Conservation (phyloP, 1,284 basidiomycete species). For the Paramarasmius palmivorus region DNA sequence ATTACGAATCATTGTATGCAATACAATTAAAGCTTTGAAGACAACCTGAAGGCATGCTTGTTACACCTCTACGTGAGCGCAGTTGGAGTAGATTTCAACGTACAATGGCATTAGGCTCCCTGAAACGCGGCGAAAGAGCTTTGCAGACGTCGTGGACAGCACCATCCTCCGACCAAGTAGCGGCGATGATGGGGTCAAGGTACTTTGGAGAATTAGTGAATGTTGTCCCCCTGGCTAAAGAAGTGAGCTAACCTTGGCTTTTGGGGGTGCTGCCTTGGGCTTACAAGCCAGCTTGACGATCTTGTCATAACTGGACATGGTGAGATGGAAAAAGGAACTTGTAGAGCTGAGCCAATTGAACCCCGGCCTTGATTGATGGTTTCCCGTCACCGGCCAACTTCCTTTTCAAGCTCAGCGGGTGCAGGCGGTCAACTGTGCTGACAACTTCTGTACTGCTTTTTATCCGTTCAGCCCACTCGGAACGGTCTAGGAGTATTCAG, state of each 20-base stretch:
- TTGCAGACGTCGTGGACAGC: conserved; percentile 91
- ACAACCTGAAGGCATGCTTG: conserved; percentile 64
- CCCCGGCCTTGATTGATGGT: too few relatives aligned
- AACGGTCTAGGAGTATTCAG: too few relatives aligned
- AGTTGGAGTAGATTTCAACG: conserved; percentile 32
- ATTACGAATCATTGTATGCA: conserved; percentile 95
- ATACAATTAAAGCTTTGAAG: conserved; percentile 94
- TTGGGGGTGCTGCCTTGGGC: conserved; percentile 91
- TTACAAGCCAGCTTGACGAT: conserved; percentile 92
- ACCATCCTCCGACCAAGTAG: conserved; percentile 92
- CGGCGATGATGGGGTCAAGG: conserved; percentile 90
- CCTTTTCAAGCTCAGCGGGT: too few relatives aligned
- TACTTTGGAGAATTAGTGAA: conserved; percentile 46
- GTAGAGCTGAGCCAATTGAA: too few relatives aligned
- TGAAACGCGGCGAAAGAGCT: conserved; percentile 79
- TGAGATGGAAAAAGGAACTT: conserved; percentile 5
- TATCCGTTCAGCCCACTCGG: too few relatives aligned
- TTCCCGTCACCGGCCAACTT: too few relatives aligned
- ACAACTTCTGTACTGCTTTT: too few relatives aligned
- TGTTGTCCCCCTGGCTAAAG: background rate
- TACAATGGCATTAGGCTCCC: conserved; percentile 90
- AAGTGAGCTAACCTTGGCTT: conserved; percentile 71
- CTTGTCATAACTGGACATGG: conserved; percentile 82
- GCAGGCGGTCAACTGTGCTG: too few relatives aligned
- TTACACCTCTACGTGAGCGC: too few relatives aligned